These are phyloP conservation scores for Plasmodium fragile DNA, from an alignment of 169 alveolate species.

Conservation along the genomic window DNA sequence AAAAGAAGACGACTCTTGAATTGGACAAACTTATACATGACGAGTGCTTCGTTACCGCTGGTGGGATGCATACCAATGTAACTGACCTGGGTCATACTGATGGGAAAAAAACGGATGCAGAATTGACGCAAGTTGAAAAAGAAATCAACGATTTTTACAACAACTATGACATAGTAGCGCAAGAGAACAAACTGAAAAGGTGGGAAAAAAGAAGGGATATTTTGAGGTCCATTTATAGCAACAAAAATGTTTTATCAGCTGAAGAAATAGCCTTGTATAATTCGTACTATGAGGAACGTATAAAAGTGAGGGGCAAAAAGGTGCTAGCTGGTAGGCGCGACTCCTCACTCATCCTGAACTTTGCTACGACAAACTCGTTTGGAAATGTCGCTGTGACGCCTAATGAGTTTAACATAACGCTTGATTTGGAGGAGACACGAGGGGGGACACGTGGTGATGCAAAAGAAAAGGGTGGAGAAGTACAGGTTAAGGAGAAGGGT, in stretches of 20 bases:
- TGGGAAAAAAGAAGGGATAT: slow-evolving; percentile 32
- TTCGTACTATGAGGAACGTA: slow-evolving; percentile 35
- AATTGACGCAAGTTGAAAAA: neutral
- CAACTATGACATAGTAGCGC: slow-evolving; percentile 7
- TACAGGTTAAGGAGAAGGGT: neutral
- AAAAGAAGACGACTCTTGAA: neutral
- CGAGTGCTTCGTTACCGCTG: neutral
- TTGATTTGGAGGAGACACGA: slow-evolving; percentile 11
- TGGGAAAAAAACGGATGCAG: neutral
- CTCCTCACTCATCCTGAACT: neutral
- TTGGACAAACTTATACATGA: neutral
- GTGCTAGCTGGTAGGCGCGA: neutral
- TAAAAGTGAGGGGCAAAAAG: slow-evolving; percentile 5
- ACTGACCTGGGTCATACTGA: neutral
- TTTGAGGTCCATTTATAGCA: slow-evolving; percentile 39
- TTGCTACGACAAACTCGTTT: neutral
- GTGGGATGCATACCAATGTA: neutral
- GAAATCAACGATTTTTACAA: slow-evolving; percentile 37
- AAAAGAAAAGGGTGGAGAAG: neutral
- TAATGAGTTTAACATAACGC: slow-evolving; percentile 5
- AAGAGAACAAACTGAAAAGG: slow-evolving; percentile 32
- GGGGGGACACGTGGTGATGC: neutral
- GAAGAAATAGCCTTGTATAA: slow-evolving; percentile 54
- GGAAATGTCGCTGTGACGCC: neutral
- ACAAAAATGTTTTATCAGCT: slow-evolving; percentile 30